phyloP scores from a whole-genome alignment of 371 early-diverging fungal species.

The Saksenaea oblongispora region DNA sequence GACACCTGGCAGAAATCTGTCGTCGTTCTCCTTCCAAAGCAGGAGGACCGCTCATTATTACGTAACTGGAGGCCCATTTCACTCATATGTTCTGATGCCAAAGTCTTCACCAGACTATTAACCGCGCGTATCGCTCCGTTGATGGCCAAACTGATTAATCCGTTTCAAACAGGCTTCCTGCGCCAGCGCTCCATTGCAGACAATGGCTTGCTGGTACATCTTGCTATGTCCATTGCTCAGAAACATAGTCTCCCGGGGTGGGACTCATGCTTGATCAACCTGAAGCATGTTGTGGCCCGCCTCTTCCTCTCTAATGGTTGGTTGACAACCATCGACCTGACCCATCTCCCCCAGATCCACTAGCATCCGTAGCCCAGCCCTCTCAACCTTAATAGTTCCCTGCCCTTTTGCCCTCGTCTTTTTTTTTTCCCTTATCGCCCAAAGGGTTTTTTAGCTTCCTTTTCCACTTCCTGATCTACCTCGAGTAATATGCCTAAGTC shows the following conservation, averaged over 20 bases:
- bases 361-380: no score
- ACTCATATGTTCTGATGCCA: slow-evolving; percentile 30
- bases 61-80: slow-evolving; percentile 33
- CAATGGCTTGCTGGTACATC: slow-evolving; percentile 13
- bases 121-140: not conserved
- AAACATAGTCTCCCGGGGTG: not conserved
- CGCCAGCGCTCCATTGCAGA: slow-evolving; percentile 15
- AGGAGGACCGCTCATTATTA: slow-evolving; percentile 16
- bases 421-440: no score
- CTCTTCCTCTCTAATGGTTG: no score
- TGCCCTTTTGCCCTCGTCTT: no score
- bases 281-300: slow-evolving; percentile 16
- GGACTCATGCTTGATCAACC: slow-evolving; percentile 18
- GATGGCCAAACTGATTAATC: slow-evolving; percentile 7
- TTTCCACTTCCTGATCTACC: no score
- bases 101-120: slow-evolving; percentile 25
- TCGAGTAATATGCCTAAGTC: no score
- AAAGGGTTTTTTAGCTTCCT: no score
- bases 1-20: not conserved
- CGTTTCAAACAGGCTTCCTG: slow-evolving; percentile 23
- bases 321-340: no score
- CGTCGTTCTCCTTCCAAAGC: slow-evolving; percentile 15
- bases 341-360: no score
- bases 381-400: no score
- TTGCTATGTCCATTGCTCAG: slow-evolving; percentile 7